Conservation (phyloP, 2,329 filamentous ascomycete species). For the Pestalotiopsis sp. region DNA sequence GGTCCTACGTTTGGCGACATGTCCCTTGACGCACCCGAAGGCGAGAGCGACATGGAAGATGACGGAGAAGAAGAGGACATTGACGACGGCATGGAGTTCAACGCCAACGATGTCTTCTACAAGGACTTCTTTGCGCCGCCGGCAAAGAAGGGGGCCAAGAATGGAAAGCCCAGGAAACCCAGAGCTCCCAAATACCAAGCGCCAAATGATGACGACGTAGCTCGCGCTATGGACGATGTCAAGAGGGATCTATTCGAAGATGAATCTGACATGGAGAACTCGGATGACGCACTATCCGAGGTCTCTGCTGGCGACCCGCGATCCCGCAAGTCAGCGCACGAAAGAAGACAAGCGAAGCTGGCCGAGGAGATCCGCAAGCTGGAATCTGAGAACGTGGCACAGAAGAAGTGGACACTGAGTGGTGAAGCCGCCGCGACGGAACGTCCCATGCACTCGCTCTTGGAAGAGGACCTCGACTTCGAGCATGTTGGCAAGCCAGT, state of each 20-base stretch:
- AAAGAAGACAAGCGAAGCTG: slow-evolving; percentile 83
- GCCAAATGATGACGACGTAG: slow-evolving; percentile 67
- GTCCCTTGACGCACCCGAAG: slow-evolving; percentile 73
- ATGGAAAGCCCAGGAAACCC: slow-evolving; percentile 45
- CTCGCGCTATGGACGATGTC: slow-evolving; percentile 84
- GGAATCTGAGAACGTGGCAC: slow-evolving; percentile 85
- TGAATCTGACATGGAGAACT: slow-evolving; percentile 64
- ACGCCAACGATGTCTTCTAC: slow-evolving; percentile 89
- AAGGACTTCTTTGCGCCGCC: slow-evolving; percentile 93
- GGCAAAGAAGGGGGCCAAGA: slow-evolving; percentile 68
- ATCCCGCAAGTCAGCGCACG: slow-evolving; percentile 80
- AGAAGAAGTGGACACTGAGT: slow-evolving; percentile 86
- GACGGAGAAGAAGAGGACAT: slow-evolving; percentile 59
- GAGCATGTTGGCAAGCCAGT: slow-evolving; percentile 94
- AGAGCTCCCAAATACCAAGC: slow-evolving; percentile 43
- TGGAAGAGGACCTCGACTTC: slow-evolving; percentile 95
- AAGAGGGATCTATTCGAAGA: slow-evolving; percentile 91
- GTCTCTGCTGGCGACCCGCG: slow-evolving; percentile 70
- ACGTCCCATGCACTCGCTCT: slow-evolving; percentile 85
- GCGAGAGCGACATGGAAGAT: slow-evolving; percentile 66
- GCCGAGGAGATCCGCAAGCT: slow-evolving; percentile 89
- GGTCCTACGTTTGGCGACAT: slow-evolving; percentile 85
- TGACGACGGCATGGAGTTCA: slow-evolving; percentile 55
- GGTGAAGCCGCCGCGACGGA: slow-evolving; percentile 85
- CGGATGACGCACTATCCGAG: slow-evolving; percentile 66